A percentile compares a stretch with the other conserved stretches of the same genome.
Evolutionary conservation across 352 stramenopile genomes (phyloP).

Genomic region (Phytophthora rubi): DNA sequence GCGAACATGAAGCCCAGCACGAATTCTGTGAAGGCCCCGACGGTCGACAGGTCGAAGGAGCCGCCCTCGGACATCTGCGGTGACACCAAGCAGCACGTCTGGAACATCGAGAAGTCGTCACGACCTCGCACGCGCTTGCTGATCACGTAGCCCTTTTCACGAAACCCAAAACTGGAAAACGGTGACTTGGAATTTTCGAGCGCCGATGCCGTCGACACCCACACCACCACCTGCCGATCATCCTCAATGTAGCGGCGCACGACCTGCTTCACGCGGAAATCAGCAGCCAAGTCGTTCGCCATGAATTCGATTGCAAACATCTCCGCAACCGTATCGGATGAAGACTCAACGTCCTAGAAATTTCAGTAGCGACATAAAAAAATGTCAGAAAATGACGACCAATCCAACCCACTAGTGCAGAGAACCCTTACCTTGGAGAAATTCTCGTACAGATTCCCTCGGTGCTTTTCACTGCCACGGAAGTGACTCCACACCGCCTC

Average conservation of each 20-base stretch:
- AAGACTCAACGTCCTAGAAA: conserved; percentile 42
- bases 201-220: conserved; percentile 43
- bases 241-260: conserved; percentile 42
- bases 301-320: conserved; percentile 45
- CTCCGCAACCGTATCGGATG: conserved; percentile 44
- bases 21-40: conserved; percentile 45
- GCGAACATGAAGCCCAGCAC: conserved; percentile 43
- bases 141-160: conserved; percentile 53
- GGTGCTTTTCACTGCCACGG: conserved; percentile 50
- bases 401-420: background rate
- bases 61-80: conserved; percentile 37
- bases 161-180: conserved; percentile 44
- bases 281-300: conserved; percentile 36
- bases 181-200: conserved; percentile 46
- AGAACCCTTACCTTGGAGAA: conserved; percentile 40
- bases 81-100: conserved; percentile 46
- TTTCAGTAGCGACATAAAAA: background rate
- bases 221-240: conserved; percentile 47
- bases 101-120: conserved; percentile 40
- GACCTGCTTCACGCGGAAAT: conserved; percentile 46
- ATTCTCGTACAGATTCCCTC: conserved; percentile 50
- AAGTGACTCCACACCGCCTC: conserved; percentile 55
- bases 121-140: conserved; percentile 35
- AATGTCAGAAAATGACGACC: background rate
- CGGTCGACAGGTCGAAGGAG: conserved; percentile 34